Evolutionary conservation across 129 eudicot species (phyloP).

Genomic region (Helianthus tuberosus): DNA sequence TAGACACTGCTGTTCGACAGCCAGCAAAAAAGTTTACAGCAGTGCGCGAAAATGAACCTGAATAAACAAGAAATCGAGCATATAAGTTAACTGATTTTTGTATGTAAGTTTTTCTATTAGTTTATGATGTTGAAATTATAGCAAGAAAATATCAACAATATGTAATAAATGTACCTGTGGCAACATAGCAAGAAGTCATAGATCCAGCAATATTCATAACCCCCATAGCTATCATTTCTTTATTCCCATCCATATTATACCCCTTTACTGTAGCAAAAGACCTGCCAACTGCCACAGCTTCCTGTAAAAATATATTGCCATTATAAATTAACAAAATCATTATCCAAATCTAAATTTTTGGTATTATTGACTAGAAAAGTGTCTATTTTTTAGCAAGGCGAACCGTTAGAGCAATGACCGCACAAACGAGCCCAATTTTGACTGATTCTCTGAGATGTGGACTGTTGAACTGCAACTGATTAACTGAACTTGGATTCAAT

Average conservation of each 20-base stretch:
- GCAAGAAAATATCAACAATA: too few species aligned
- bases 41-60: slow-evolving; percentile 74
- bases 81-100: background rate
- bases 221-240: slow-evolving; percentile 91
- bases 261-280: slow-evolving; percentile 79
- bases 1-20: slow-evolving; percentile 58
- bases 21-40: slow-evolving; percentile 70
- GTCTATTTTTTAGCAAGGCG: background rate
- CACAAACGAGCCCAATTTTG: slow-evolving; percentile 56
- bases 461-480: slow-evolving; percentile 49
- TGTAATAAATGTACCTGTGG: slow-evolving; percentile 55
- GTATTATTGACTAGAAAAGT: background rate
- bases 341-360: background rate
- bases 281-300: slow-evolving; percentile 82
- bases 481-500: slow-evolving; percentile 48
- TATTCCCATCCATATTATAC: slow-evolving; percentile 84
- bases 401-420: slow-evolving; percentile 59
- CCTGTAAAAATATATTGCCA: slow-evolving; percentile 38
- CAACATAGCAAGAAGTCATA: slow-evolving; percentile 78
- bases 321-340: background rate
- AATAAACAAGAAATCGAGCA: background rate
- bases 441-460: slow-evolving; percentile 52
- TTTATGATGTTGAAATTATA: too few species aligned
- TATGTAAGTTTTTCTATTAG: background rate
- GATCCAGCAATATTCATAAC: slow-evolving; percentile 81